Base-by-base conservation (phyloP, 2,329 filamentous ascomycete genomes). In the Trichoderma sp. region DNA sequence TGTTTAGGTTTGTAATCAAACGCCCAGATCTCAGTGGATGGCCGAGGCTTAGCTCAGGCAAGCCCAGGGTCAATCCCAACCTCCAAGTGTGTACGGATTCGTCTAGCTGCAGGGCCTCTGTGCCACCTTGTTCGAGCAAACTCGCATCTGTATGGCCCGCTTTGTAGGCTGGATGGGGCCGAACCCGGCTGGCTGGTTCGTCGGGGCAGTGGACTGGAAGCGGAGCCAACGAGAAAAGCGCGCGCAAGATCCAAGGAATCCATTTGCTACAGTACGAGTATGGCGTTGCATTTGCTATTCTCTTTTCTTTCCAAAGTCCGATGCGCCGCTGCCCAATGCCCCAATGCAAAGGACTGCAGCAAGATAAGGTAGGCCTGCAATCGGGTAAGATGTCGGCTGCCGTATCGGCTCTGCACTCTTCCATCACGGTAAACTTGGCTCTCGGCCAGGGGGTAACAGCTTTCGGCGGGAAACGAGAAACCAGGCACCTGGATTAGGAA, bases 101-200 rank as follows among this genome's bases (percentile, higher is more conserved):
- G 50, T 71, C 67, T 72, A 72, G 69, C 69, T 64, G 69, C 69
- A 72, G 50, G 71, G 71, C 45, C 33, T 59, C 60, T 41, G 50
- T 63, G 53, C 56, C 65, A 63, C 73, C 56, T 50, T 71, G 56
- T 45, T 24, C 63, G 18, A 67, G 50, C 71, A 74, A 53, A 66
- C 50, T 35, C 63, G 71, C 60, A 74, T 62, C 62, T 60, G 33
- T 66, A 33, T 74, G 72, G 72, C 64, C 50, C 66, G 66, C 73
- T 71, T 64, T 71, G 65, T 33, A 56, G 68, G 59, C 63, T 72
- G 24, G 59, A 72, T 72, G 74, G 69, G 63, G 75, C 63, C 69
- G 75, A 76, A 76, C 71, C 75, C 75, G 75, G 74, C 75, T 74
- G 73, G 66, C 56, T 71, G 73, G 73, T 76, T 76, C 75, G 56